These are phyloP conservation scores for Hypoxylon sp. DNA, from an alignment of 2,329 filamentous ascomycete genomes.

Conservation along the genomic window DNA sequence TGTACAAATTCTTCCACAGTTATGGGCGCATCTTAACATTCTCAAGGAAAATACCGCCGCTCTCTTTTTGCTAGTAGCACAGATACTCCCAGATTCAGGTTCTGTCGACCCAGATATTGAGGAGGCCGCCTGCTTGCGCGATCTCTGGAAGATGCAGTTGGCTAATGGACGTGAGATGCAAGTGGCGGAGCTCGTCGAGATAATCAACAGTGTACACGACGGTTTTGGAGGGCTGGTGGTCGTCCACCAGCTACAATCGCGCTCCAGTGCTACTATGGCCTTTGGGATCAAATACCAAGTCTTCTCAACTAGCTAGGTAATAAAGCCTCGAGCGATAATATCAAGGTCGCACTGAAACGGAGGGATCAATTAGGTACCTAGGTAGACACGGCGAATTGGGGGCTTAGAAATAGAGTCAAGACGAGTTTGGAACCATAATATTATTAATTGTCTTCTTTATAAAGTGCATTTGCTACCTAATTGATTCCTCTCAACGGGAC, in stretches of 20 bases:
- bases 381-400: neutral
- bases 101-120: neutral
- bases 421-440: neutral
- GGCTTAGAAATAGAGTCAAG: too few species aligned
- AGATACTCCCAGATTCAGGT: neutral
- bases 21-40: neutral
- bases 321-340: neutral
- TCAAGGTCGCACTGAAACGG: neutral
- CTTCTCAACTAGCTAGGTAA: neutral
- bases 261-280: neutral
- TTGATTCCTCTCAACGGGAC: neutral
- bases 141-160: neutral
- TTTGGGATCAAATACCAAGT: conserved; percentile 1
- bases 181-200: neutral
- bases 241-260: neutral
- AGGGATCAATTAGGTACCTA: neutral
- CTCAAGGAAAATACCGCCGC: neutral
- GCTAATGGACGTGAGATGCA: neutral
- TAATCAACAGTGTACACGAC: neutral
- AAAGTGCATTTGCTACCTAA: neutral
- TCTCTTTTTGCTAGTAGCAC: neutral
- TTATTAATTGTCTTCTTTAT: neutral
- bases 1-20: neutral
- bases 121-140: neutral
- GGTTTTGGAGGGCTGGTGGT: neutral